Evolutionary conservation across 139 green algal species (phyloP), one percentile per base, ranked within the genome.

Genomic region (Desmodesmus armatus): DNA sequence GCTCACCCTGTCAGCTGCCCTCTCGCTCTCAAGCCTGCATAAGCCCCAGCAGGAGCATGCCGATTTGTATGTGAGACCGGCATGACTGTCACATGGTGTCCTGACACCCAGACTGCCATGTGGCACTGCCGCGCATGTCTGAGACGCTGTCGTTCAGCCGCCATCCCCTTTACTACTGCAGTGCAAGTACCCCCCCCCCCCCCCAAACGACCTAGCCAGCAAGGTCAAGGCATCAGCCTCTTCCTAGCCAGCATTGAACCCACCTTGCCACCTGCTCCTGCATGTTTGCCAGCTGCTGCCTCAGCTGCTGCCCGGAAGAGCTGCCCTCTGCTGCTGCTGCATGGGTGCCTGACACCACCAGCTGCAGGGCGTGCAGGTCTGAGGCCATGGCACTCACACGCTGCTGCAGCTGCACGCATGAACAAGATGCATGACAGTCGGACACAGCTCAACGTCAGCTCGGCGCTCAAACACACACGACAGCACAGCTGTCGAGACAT

Each of bases 181-280:
- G n/a, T n/a, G n/a, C n/a, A n/a, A n/a, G n/a, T n/a, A n/a, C n/a
- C n/a, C n/a, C n/a, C n/a, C n/a, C n/a, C n/a, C n/a, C n/a, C n/a
- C n/a, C n/a, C n/a, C n/a, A n/a, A n/a, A n/a, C n/a, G n/a, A n/a
- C n/a, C n/a, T n/a, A n/a, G n/a, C n/a, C n/a, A n/a, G n/a, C n/a
- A n/a, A n/a, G n/a, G n/a, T n/a, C n/a, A n/a, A n/a, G n/a, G n/a
- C n/a, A n/a, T n/a, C n/a, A n/a, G n/a, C n/a, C n/a, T n/a, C n/a
- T n/a, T n/a, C n/a, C n/a, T n/a, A n/a, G n/a, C n/a, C n/a, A n/a
- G n/a, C 27, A 29, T 23, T 23, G 6, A 3, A 55, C 79, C 3
- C 44, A 85, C 79, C 79, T 67, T 31, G 47, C 43, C 29, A 85
- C 41, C 44, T 85, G 79, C 79, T 85, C 79, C 33, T 27, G 53